phyloP scores from a whole-genome alignment of 2,329 filamentous ascomycete genomes.

The Canariomyces notabilis region DNA sequence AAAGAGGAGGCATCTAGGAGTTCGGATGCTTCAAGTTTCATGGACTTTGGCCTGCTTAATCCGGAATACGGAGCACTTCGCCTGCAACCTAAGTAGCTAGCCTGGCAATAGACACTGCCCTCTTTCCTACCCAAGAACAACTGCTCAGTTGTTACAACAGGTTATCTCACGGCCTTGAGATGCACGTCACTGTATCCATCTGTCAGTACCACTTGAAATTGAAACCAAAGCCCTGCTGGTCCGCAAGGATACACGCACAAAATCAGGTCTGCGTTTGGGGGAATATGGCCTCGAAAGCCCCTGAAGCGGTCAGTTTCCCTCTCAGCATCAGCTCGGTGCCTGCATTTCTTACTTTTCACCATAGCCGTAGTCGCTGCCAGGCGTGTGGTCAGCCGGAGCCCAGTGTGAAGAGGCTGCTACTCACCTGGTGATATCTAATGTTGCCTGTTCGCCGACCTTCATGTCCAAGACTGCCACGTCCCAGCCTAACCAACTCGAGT shows the following conservation, averaged over 20 bases:
- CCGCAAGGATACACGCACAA: constrained; percentile 70
- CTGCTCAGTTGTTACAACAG: background rate
- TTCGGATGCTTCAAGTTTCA: no score
- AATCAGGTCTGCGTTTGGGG: constrained; percentile 67
- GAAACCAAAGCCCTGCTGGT: background rate
- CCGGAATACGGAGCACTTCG: no score
- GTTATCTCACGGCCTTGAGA: constrained; percentile 30
- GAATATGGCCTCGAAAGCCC: constrained; percentile 75
- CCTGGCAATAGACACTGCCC: no score
- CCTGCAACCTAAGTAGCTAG: no score
- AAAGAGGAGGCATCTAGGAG: no score
- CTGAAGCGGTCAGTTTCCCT: constrained; percentile 37
- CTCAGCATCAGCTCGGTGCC: background rate
- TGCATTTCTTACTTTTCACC: constrained; percentile 51
- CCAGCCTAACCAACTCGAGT: constrained; percentile 63
- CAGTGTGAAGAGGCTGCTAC: constrained; percentile 22
- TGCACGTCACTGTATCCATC: constrained; percentile 29
- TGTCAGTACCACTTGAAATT: constrained; percentile 18
- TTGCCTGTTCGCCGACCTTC: constrained; percentile 86
- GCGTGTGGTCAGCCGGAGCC: constrained; percentile 16
- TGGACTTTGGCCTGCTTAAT: no score
- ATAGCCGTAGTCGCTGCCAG: constrained; percentile 58
- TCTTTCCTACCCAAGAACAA: no score
- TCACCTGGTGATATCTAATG: constrained; percentile 74
- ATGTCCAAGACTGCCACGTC: constrained; percentile 81